Evolutionary conservation across 352 stramenopile species (phyloP), one percentile per base, ranked within the genome.

Genomic region (Pythium vanterpoolii): DNA sequence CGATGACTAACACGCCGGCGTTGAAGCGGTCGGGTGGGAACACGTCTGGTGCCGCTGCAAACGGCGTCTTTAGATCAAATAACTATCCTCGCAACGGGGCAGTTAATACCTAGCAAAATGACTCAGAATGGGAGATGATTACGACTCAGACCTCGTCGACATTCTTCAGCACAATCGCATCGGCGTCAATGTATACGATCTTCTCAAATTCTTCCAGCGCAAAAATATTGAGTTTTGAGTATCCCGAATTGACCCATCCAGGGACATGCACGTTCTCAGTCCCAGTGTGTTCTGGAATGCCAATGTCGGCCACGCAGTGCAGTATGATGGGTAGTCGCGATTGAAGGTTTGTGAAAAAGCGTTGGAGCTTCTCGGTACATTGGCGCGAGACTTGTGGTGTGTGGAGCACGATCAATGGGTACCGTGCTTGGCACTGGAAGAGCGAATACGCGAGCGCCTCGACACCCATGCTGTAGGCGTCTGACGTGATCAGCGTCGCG

Each of bases 1-100:
- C 58, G 45, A 96, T 42, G 4, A 96, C 72, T 44, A 90, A 47
- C 19, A 96, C 87, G 21, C 86, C 86, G 13, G 81, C 80, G 56
- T 96, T 95, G 66, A 96, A 96, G 14, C 79, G 73, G 60, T 95
- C 77, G 0, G 86, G 86, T n/a, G 85, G 82, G 49, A 95, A 90
- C 14, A 95, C 73, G 65, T 95, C 83, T 2, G 86, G 85, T 34
- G 86, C 86, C 0, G 88, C 88, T 3, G 85, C 84, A 39, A 96
- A 89, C 16, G 77, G 58, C 19, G 81, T 77, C 14, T 86, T 71
- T 10, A 74, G 51, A 52, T 90, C 71, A 38, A 76, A 79, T 4
- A 79, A 45, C 71, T 66, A 47, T 34, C n/a, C 6, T 13, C 40
- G 30, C 23, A 65, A 44, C 16, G 51, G 24, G 23, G 18, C 10